A percentile compares a stretch with the other conserved stretches of the same genome.
phyloP scores from a whole-genome alignment of 345 rosid species.

The Nephelium lappaceum region DNA sequence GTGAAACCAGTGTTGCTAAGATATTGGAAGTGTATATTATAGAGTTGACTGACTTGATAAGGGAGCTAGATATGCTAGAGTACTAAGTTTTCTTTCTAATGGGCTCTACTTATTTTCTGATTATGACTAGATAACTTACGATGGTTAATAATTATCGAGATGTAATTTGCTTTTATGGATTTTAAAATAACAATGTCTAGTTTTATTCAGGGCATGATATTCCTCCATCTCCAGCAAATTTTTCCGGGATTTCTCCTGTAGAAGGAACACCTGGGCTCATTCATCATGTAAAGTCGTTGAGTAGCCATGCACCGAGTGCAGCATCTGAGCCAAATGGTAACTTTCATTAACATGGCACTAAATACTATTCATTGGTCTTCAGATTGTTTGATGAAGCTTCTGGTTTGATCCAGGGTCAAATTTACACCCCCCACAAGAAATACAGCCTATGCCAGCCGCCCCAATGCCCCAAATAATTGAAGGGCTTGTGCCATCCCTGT shows the following conservation, averaged over 20 bases:
- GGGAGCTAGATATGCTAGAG: neutral
- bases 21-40: neutral
- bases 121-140: neutral
- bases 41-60: neutral
- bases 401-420: conserved; percentile 35
- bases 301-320: conserved; percentile 33
- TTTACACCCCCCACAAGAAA: conserved; percentile 34
- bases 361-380: neutral
- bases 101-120: neutral
- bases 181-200: conserved; percentile 6
- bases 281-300: conserved; percentile 21
- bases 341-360: neutral
- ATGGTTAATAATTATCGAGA: neutral
- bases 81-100: neutral
- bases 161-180: conserved; percentile 5
- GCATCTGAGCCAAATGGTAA: conserved; percentile 36
- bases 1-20: neutral
- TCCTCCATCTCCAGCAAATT: conserved; percentile 35
- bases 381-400: conserved; percentile 19
- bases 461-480: conserved; percentile 36
- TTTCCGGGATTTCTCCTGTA: conserved; percentile 32
- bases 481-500: conserved; percentile 43
- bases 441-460: conserved; percentile 45
- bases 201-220: conserved; percentile 26
- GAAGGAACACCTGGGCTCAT: conserved; percentile 31